Evolutionary conservation across 2,329 filamentous ascomycete genomes (phyloP).

Genomic region (Colletotrichum tanaceti): DNA sequence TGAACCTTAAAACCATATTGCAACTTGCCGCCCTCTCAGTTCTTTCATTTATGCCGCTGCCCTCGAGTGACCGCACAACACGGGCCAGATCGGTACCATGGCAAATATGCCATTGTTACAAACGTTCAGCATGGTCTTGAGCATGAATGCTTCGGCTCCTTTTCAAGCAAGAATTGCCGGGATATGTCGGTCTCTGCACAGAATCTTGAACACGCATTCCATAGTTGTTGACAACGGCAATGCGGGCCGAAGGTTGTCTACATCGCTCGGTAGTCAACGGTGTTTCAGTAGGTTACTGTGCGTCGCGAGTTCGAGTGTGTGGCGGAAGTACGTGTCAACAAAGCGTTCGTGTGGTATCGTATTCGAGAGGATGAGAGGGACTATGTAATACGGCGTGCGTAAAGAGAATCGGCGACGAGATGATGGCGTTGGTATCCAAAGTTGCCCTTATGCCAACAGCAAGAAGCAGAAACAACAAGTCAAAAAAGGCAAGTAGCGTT

Average conservation of each 20-base stretch:
- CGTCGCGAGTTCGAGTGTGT: neutral
- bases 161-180: neutral
- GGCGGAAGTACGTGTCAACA: slow-evolving; percentile 2
- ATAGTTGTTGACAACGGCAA: neutral
- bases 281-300: neutral
- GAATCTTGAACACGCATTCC: neutral
- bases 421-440: slow-evolving; percentile 38
- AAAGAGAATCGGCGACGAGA: slow-evolving; percentile 31
- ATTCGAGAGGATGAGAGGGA: slow-evolving; percentile 30
- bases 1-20: slow-evolving; percentile 27
- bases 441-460: slow-evolving; percentile 33
- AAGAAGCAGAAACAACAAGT: slow-evolving; percentile 33
- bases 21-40: slow-evolving; percentile 8
- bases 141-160: slow-evolving; percentile 4
- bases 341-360: slow-evolving; percentile 30
- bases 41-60: slow-evolving; percentile 18
- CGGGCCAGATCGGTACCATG: slow-evolving; percentile 5
- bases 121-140: neutral
- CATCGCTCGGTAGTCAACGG: neutral
- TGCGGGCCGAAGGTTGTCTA: neutral
- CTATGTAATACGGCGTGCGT: slow-evolving; percentile 33
- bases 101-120: slow-evolving; percentile 6
- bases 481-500: slow-evolving; percentile 17
- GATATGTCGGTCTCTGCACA: neutral
- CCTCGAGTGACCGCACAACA: slow-evolving; percentile 9